These are phyloP conservation scores for Durio zibethinus DNA, from an alignment of 345 rosid genomes.

Conservation along the genomic window DNA sequence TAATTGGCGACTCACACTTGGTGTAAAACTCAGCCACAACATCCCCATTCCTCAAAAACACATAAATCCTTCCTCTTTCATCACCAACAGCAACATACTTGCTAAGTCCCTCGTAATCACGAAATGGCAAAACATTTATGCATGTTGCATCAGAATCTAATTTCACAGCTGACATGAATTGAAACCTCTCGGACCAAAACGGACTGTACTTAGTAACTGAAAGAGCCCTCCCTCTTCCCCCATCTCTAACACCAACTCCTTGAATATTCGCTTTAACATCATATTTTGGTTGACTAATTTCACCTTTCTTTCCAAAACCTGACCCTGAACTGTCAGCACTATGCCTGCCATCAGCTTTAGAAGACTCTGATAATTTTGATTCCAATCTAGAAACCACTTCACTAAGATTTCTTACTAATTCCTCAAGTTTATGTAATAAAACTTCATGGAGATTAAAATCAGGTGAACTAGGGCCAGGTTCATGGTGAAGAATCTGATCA, in stretches of 20 bases:
- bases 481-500: slow-evolving; percentile 11
- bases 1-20: slow-evolving; percentile 49
- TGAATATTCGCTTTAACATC: background rate
- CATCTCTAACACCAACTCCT: slow-evolving; percentile 30
- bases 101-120: slow-evolving; percentile 73
- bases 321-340: slow-evolving; percentile 3
- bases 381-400: slow-evolving; percentile 70
- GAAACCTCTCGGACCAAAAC: slow-evolving; percentile 89
- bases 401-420: slow-evolving; percentile 63
- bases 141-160: slow-evolving; percentile 63
- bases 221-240: slow-evolving; percentile 40
- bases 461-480: slow-evolving; percentile 17
- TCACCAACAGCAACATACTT: slow-evolving; percentile 92
- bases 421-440: slow-evolving; percentile 63
- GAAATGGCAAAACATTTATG: slow-evolving; percentile 69
- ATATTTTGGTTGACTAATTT: slow-evolving; percentile 9
- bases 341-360: background rate
- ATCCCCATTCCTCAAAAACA: slow-evolving; percentile 79
- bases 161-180: slow-evolving; percentile 79
- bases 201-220: slow-evolving; percentile 69
- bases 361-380: slow-evolving; percentile 40
- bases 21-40: slow-evolving; percentile 62
- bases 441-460: slow-evolving; percentile 31
- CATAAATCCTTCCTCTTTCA: slow-evolving; percentile 66
- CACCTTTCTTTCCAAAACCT: slow-evolving; percentile 11